Percentiles rank a stretch among this genome's conserved stretches.
phyloP scores from a whole-genome alignment of 169 alveolate species.

The Theileria parva region DNA sequence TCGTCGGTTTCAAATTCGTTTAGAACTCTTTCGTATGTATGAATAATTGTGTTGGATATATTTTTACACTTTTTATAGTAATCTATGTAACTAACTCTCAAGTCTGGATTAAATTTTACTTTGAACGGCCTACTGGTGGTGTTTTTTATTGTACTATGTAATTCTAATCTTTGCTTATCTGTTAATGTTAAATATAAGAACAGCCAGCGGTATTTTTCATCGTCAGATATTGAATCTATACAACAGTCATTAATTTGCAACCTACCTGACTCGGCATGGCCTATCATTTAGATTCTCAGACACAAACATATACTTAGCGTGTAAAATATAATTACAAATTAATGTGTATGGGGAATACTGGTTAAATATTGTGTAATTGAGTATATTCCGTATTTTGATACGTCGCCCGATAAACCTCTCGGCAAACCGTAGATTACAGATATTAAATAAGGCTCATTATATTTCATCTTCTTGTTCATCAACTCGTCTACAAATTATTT shows the following conservation, averaged over 20 bases:
- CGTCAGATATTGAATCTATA: not conserved
- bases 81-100: not conserved
- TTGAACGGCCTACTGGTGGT: not conserved
- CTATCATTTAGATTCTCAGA: not conserved
- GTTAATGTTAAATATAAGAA: slow-evolving; percentile 48
- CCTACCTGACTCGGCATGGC: not conserved
- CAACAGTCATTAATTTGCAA: too few relatives aligned
- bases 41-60: not conserved
- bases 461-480: not conserved
- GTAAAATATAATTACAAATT: not conserved
- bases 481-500: not conserved
- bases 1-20: not conserved
- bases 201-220: slow-evolving; percentile 38
- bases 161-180: slow-evolving; percentile 47
- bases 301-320: not conserved
- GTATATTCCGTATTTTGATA: slow-evolving; percentile 46
- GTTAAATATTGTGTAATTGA: slow-evolving; percentile 32
- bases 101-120: not conserved
- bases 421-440: slow-evolving; percentile 48
- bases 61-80: not conserved
- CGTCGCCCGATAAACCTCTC: slow-evolving; percentile 18
- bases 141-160: slow-evolving; percentile 1
- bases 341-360: not conserved
- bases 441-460: slow-evolving; percentile 20
- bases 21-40: not conserved